Conservation (phyloP, 164 flowering plant genomes). For the Amborella trichopoda region DNA sequence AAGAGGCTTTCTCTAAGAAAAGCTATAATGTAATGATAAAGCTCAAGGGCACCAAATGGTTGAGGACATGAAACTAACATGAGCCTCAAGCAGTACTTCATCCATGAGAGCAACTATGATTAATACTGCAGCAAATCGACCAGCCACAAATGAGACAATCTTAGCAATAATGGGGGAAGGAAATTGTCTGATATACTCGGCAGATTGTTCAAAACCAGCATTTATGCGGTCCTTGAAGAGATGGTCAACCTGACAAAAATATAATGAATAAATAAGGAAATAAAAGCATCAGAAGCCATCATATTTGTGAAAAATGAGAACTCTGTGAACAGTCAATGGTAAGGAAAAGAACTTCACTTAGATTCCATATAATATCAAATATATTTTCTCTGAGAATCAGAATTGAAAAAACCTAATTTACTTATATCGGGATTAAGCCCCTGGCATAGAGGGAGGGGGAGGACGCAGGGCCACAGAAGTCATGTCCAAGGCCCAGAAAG, state of each 20-base stretch:
- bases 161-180: constrained; percentile 93
- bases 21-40: neutral
- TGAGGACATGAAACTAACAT: constrained; percentile 36
- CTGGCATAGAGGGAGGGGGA: no score
- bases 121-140: constrained; percentile 92
- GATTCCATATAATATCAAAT: no score
- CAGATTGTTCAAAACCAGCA: constrained; percentile 72
- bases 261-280: neutral
- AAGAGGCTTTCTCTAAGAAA: no score
- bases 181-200: constrained; percentile 81
- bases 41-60: neutral
- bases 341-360: no score
- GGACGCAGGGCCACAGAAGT: no score
- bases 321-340: no score
- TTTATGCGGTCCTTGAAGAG: constrained; percentile 83
- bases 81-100: constrained; percentile 96
- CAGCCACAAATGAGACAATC: constrained; percentile 83
- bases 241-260: constrained; percentile 75
- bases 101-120: constrained; percentile 93
- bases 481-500: no score
- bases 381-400: no score
- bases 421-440: no score
- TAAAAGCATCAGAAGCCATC: no score
- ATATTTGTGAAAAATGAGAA: no score
- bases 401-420: no score